Evolutionary conservation across 257 asterid genomes (phyloP).

Genomic region (Jacaranda mimosifolia): DNA sequence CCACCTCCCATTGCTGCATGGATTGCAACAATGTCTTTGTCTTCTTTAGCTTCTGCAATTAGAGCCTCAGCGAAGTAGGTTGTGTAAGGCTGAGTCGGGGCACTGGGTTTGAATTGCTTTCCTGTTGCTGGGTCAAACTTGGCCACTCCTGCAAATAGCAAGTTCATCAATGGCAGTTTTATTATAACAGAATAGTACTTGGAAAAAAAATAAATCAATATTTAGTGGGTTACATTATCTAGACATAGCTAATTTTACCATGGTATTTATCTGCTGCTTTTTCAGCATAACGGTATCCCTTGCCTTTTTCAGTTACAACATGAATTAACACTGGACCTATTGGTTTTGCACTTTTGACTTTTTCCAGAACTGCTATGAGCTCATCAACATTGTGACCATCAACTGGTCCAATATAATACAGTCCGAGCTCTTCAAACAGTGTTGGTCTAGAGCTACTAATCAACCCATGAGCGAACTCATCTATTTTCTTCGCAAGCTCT

Average conservation of each 20-base stretch:
- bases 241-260: not conserved
- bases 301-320: conserved; percentile 34
- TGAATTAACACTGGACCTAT: conserved; percentile 30
- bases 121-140: conserved; percentile 34
- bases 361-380: conserved; percentile 16
- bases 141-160: not conserved
- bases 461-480: conserved; percentile 23
- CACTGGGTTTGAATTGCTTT: conserved; percentile 13
- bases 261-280: conserved; percentile 33
- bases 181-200: too few species aligned
- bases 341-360: conserved; percentile 26
- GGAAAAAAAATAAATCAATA: too few species aligned
- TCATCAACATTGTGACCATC: conserved; percentile 36
- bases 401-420: conserved; percentile 35
- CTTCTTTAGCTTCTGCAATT: conserved; percentile 64
- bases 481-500: conserved; percentile 24
- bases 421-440: conserved; percentile 34
- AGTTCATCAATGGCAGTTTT: too few species aligned
- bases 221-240: too few species aligned
- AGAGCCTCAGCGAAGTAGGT: conserved; percentile 59
- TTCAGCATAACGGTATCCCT: conserved; percentile 31
- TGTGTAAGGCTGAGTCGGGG: conserved; percentile 26
- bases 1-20: conserved; percentile 80
- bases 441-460: conserved; percentile 25
- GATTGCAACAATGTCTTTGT: conserved; percentile 59